Conservation (phyloP, 2,329 filamentous ascomycete genomes). For the Apiospora kogelbergensis region DNA sequence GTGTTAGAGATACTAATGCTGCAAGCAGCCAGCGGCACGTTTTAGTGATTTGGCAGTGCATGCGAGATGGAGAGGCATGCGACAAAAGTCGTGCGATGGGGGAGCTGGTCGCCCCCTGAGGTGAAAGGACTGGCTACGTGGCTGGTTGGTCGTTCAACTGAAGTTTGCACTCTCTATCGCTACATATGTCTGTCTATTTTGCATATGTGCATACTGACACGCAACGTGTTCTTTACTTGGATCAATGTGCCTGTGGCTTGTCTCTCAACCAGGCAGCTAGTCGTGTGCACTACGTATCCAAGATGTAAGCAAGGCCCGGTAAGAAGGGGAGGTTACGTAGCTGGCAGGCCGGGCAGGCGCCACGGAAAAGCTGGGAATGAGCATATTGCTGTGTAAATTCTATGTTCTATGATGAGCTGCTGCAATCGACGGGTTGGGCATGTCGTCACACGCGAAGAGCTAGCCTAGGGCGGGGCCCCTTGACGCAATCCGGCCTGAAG, state of each 20-base stretch:
- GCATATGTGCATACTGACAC: neutral
- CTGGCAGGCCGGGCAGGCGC: neutral
- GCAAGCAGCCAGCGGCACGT: no score
- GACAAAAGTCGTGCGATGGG: constrained; percentile 3
- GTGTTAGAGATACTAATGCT: neutral
- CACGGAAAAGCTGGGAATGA: neutral
- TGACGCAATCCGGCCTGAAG: constrained; percentile 7
- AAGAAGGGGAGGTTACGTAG: no score
- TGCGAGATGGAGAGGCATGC: neutral
- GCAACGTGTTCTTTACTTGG: neutral
- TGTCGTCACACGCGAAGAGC: constrained; percentile 3
- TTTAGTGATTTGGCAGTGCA: neutral
- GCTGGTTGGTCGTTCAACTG: neutral
- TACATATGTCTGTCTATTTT: neutral
- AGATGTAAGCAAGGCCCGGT: neutral
- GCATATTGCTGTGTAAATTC: neutral
- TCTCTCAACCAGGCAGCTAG: neutral
- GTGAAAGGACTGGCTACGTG: neutral
- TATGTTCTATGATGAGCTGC: neutral
- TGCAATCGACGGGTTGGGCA: neutral
- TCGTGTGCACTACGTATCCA: neutral
- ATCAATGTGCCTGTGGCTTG: neutral
- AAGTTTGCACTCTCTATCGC: neutral
- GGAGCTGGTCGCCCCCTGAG: neutral
- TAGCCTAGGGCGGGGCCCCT: neutral